phyloP scores from a whole-genome alignment of 345 rosid genomes.

The rapeseed (Brassica napus) region Da-Ae NC_063447.1:61395501-61396000 shows the following conservation, averaged over 20 bases:
- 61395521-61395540: neutral
- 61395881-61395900: slow-evolving; percentile 35
- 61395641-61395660: too few relatives aligned
- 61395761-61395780: neutral
- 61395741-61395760: too few relatives aligned
- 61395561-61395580: neutral
- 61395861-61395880: slow-evolving; percentile 9
- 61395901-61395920: slow-evolving; percentile 41
- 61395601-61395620: too few relatives aligned
- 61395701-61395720: neutral
- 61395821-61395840: neutral
- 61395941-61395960: neutral
- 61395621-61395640: too few relatives aligned
- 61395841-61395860: slow-evolving; percentile 14
- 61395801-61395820: slow-evolving; percentile 12
- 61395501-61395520: neutral
- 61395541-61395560: neutral
- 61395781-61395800: neutral
- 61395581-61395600: too few relatives aligned
- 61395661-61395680: too few relatives aligned
- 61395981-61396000: slow-evolving; percentile 18
- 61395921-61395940: slow-evolving; percentile 34
- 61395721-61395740: too few relatives aligned
- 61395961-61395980: slow-evolving; percentile 36
- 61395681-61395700: neutral